Evolutionary conservation across 2,329 filamentous ascomycete genomes (phyloP).

Genomic region (Pestalotiopsis sp.): DNA sequence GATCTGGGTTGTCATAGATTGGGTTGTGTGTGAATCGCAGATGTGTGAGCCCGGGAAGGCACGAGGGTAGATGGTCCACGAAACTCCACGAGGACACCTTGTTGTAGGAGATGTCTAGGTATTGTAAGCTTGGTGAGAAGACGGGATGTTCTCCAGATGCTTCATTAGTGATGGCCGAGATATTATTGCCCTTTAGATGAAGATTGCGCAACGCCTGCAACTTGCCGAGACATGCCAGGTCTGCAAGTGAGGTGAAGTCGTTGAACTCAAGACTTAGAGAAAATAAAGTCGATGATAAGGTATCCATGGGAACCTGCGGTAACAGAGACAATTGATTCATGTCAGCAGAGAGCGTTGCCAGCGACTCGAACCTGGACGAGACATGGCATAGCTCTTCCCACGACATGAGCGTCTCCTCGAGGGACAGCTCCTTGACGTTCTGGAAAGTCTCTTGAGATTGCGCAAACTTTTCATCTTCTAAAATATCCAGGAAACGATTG

Average conservation of each 20-base stretch:
- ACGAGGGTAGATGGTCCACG: slow-evolving; percentile 65
- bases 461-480: slow-evolving; percentile 43
- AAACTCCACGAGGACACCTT: slow-evolving; percentile 71
- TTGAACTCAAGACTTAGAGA: slow-evolving; percentile 76
- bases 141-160: slow-evolving; percentile 38
- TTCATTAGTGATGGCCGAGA: slow-evolving; percentile 46
- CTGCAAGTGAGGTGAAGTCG: slow-evolving; percentile 60
- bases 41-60: slow-evolving; percentile 74
- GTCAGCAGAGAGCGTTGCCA: slow-evolving; percentile 54
- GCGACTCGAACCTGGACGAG: slow-evolving; percentile 53
- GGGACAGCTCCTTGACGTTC: slow-evolving; percentile 60
- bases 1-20: slow-evolving; percentile 64
- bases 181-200: slow-evolving; percentile 78
- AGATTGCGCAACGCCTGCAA: slow-evolving; percentile 58
- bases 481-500: slow-evolving; percentile 64
- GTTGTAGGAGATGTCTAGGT: slow-evolving; percentile 77
- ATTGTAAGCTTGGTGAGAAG: slow-evolving; percentile 59
- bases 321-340: slow-evolving; percentile 62
- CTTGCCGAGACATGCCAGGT: slow-evolving; percentile 55
- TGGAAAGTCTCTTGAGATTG: slow-evolving; percentile 44
- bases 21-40: slow-evolving; percentile 87
- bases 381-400: slow-evolving; percentile 66
- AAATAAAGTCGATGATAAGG: slow-evolving; percentile 55
- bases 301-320: slow-evolving; percentile 38
- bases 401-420: slow-evolving; percentile 68